phyloP scores from a whole-genome alignment of 2,329 filamentous ascomycete genomes.

The Verticillium albo-atrum region DNA sequence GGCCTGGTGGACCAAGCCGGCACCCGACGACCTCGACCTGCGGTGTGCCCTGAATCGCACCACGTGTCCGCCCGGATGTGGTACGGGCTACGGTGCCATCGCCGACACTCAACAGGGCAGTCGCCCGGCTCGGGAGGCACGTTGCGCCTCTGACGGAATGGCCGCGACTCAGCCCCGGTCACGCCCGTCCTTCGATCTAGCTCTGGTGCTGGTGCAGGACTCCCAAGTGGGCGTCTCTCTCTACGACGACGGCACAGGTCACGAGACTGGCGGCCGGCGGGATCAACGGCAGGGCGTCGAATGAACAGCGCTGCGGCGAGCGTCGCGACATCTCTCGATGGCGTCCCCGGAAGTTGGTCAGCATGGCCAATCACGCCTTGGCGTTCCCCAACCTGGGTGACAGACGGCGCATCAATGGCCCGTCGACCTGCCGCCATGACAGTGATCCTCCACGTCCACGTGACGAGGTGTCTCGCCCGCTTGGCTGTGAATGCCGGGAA shows the following conservation, averaged over 20 bases:
- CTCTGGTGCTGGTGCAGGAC: too few species aligned
- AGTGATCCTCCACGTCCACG: constrained; percentile 1
- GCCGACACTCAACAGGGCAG: background rate
- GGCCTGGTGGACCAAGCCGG: background rate
- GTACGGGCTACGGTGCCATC: background rate
- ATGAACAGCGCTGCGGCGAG: background rate
- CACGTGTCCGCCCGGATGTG: background rate
- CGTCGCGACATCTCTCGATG: background rate
- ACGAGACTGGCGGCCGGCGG: background rate
- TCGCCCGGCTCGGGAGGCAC: background rate
- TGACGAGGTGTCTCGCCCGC: background rate
- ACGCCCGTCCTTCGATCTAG: background rate
- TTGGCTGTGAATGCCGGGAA: background rate
- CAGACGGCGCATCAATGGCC: constrained; percentile 1
- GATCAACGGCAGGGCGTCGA: background rate
- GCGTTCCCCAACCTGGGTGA: background rate
- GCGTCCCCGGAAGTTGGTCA: background rate
- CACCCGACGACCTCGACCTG: background rate
- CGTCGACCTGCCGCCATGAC: constrained; percentile 1
- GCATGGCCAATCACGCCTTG: background rate
- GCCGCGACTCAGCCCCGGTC: background rate
- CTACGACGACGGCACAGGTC: background rate
- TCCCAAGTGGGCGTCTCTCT: too few species aligned
- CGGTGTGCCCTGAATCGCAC: background rate
- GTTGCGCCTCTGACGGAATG: background rate